Evolutionary conservation across 495 filamentous ascomycete species (phyloP).

Genomic region (Penicillium manginii): DNA sequence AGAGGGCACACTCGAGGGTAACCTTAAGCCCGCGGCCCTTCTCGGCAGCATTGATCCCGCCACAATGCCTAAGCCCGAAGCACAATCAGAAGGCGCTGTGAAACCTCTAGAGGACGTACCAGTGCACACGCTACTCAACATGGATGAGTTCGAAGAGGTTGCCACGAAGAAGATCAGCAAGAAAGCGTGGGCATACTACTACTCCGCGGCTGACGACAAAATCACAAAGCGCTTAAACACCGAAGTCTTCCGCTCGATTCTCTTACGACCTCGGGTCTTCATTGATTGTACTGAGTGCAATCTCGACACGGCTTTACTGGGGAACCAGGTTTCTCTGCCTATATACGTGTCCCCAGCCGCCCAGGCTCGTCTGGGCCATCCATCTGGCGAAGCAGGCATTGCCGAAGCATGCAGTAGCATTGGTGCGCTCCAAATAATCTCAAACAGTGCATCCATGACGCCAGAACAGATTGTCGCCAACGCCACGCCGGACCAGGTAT

Average conservation of each 20-base stretch:
- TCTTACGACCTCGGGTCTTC: slow-evolving; percentile 85
- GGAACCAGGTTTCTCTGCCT: slow-evolving; percentile 68
- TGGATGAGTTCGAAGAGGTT: slow-evolving; percentile 72
- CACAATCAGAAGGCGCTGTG: slow-evolving; percentile 31
- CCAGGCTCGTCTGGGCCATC: slow-evolving; percentile 87
- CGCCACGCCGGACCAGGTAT: slow-evolving; percentile 66
- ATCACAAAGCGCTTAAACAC: slow-evolving; percentile 78
- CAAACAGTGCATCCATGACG: slow-evolving; percentile 84
- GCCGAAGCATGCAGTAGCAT: slow-evolving; percentile 74
- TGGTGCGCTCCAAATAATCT: slow-evolving; percentile 79
- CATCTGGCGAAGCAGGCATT: slow-evolving; percentile 85
- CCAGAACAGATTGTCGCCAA: slow-evolving; percentile 82
- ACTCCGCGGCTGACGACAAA: slow-evolving; percentile 86
- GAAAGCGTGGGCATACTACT: slow-evolving; percentile 96
- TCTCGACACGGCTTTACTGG: slow-evolving; percentile 68
- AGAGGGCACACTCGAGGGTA: slow-evolving; percentile 81
- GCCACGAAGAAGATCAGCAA: slow-evolving; percentile 75
- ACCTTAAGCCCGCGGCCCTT: slow-evolving; percentile 71
- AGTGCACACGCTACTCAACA: slow-evolving; percentile 75
- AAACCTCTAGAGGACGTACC: slow-evolving; percentile 49
- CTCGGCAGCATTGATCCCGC: slow-evolving; percentile 73
- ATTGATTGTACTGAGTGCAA: slow-evolving; percentile 74
- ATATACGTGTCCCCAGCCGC: slow-evolving; percentile 87
- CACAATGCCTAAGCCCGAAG: slow-evolving; percentile 58
- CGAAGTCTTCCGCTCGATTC: slow-evolving; percentile 72